These are phyloP conservation scores for Puccinellia tenuiflora DNA, from an alignment of 176 grass and related monocot species.

Conservation along the genomic window DNA sequence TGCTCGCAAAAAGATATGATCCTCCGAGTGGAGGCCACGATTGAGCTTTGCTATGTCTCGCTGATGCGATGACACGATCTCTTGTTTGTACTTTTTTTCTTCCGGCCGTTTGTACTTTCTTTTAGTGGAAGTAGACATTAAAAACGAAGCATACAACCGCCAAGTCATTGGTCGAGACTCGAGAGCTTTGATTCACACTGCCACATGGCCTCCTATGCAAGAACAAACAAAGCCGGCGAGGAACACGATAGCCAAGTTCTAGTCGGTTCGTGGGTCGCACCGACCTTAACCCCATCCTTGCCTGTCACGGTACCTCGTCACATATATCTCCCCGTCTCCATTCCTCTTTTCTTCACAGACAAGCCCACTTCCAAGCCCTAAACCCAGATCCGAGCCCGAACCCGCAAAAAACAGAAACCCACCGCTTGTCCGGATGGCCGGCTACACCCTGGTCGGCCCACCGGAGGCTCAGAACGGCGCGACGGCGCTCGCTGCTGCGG, in stretches of 20 bases:
- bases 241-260: not conserved
- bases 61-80: too few relatives aligned
- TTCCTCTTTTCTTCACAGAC: not conserved
- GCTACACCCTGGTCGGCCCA: slow-evolving; percentile 48
- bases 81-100: too few relatives aligned
- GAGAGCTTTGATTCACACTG: not conserved
- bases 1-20: too few relatives aligned
- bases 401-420: not conserved
- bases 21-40: too few relatives aligned
- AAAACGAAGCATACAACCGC: too few relatives aligned
- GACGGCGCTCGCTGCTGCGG: not conserved
- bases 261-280: slow-evolving; percentile 26
- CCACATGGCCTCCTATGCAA: not conserved
- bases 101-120: too few relatives aligned
- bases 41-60: too few relatives aligned
- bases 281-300: slow-evolving; percentile 34
- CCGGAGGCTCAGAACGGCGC: slow-evolving; percentile 26
- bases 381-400: not conserved
- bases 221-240: not conserved
- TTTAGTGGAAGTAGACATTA: too few relatives aligned
- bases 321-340: slow-evolving; percentile 9
- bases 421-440: not conserved
- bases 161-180: too few relatives aligned
- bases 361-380: not conserved
- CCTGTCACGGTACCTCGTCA: slow-evolving; percentile 34